phyloP scores from a whole-genome alignment of 2,329 filamentous ascomycete genomes.

The Xylariaceae sp. region DNA sequence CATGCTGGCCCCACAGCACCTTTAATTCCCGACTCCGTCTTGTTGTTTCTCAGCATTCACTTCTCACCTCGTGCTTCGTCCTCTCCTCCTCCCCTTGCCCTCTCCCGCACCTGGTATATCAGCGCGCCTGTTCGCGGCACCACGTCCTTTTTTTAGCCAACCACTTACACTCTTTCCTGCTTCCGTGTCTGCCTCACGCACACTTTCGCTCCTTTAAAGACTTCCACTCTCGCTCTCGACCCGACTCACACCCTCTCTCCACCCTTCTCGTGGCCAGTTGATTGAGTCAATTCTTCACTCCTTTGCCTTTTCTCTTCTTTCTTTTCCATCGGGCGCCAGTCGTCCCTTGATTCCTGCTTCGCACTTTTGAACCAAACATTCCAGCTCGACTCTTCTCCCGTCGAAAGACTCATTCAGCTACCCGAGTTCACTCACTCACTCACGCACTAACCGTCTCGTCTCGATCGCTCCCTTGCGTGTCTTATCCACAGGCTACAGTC shows the following conservation, averaged over 20 bases:
- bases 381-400: background rate
- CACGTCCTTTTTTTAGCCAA: slow-evolving; percentile 22
- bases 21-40: slow-evolving; percentile 8
- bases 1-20: slow-evolving; percentile 6
- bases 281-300: slow-evolving; percentile 26
- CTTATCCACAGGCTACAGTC: background rate
- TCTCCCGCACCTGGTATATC: slow-evolving; percentile 21
- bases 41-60: slow-evolving; percentile 8
- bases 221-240: slow-evolving; percentile 14
- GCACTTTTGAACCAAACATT: background rate
- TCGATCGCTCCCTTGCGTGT: slow-evolving; percentile 6
- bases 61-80: slow-evolving; percentile 15
- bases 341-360: slow-evolving; percentile 21
- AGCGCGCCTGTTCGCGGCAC: slow-evolving; percentile 27
- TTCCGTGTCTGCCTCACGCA: slow-evolving; percentile 24
- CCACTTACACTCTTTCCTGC: slow-evolving; percentile 27
- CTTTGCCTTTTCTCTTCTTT: slow-evolving; percentile 23
- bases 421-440: background rate
- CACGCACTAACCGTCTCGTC: slow-evolving; percentile 8
- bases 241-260: slow-evolving; percentile 1
- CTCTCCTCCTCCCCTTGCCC: slow-evolving; percentile 20
- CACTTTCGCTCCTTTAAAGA: slow-evolving; percentile 30
- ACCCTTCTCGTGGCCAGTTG: slow-evolving; percentile 12
- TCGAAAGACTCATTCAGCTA: slow-evolving; percentile 7
- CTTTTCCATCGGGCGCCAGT: slow-evolving; percentile 29